Evolutionary conservation across 805 yeast genomes (phyloP), one percentile per base, ranked within the genome.

Genomic region (Kodamaea laetipori): DNA sequence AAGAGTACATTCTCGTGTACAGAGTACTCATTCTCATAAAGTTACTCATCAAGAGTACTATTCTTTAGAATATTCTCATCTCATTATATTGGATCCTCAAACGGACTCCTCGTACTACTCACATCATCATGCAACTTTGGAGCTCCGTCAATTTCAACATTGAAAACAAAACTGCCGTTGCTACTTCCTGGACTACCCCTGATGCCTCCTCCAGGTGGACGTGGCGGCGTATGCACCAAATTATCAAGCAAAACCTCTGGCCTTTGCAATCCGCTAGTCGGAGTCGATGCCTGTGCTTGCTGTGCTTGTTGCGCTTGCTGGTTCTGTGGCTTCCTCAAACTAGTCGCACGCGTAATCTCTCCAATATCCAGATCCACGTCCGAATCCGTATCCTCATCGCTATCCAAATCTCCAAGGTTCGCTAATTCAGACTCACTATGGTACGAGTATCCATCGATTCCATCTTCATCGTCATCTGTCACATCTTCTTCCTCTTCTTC

Each of bases 321-420:
- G 26, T 34, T 27, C 38, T 35, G 33, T 19, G 41, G 37, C 12
- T 55, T 51, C 17, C 62, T 50, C 6, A 64, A 54, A 43, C 70
- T 63, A 3, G 73, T 69, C 28, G 75, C 74, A 2, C 75, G 58
- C 32, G 61, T 59, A 38, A 71, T 71, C 47, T 71, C 74, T 15
- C 74, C 75, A 26, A 71, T 67, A 50, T 71, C 76, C n/a, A 71
- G 65, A 54, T 71, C 76, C 27, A 70, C 73, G 47, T 71, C 76
- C 11, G 68, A 61, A 40, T 59, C 45, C 17, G 41, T 25, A 11
- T 46, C 50, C 9, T 45, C 44, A 13, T 43, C 44, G 25, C 34
- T 36, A 9, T 30, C 34, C 34, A 30, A 30, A 11, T 30, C 17
- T 13, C 34, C 17, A 19, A 30, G 34, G 19, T 30, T 30, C n/a